Base-by-base conservation (phyloP, 257 asterid genomes). In the Nicotiana paniculata region DNA sequence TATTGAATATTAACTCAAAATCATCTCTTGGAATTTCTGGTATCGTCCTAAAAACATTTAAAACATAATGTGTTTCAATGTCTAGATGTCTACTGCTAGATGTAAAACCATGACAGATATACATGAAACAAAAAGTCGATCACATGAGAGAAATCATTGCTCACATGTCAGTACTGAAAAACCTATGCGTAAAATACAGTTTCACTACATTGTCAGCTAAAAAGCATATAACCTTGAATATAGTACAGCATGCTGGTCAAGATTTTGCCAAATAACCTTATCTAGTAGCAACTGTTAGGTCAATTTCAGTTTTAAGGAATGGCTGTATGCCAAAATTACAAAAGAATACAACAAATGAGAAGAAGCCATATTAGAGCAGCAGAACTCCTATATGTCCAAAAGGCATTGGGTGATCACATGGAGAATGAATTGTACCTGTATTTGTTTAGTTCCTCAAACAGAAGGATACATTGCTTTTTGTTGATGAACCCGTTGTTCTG, bases 11-110 rank as follows among this genome's bases (percentile, higher is more conserved):
- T 86, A 88, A 83, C 81, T 92, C 99, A 88, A 91, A 95, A 90
- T 95, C 99, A 69, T 91, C 98, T 77, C 89, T 87, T 33, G 99
- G 93, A 87, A 90, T 92, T 72, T 90, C 89, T 82, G 99, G 99
- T 89, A 95, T 83, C 62, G 98, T 90, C 94, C 99, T 95, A 59
- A 46, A 77, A 58, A 76, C 33, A 76, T 82, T 64, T 69, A 18
- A 79, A 78, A 75, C 5, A 81, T 68, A 65, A 43, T 58, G 81
- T 46, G 83, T 46, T 80, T 81, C 84, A 86, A 33, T 21, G 67
- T 81, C 82, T 54, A 54, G 85, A 28, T 21, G 67, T 81, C 82
- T 54, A 54, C 59, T 54, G 5, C 59, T 54, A 54, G 21, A 54
- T 54, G n/a, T 15, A 54, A 1, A 54, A 54, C 59, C n/a, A 54